phyloP scores from a whole-genome alignment of 1,284 basidiomycete species.

The Leccinum pseudoinsigne region DNA sequence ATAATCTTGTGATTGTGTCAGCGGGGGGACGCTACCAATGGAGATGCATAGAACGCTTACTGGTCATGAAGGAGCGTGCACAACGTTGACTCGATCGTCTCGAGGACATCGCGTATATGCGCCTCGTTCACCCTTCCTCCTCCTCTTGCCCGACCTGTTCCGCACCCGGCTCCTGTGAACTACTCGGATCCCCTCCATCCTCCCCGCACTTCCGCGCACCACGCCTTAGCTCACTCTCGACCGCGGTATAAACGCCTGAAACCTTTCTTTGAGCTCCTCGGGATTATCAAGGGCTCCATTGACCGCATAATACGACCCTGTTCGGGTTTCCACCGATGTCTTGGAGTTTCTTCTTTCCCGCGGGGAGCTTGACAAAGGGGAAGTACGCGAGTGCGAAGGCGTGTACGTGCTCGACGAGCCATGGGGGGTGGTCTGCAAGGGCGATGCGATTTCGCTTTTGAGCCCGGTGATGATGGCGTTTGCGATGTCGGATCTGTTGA shows the following conservation, averaged over 20 bases:
- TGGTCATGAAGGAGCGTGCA: constrained; percentile 46
- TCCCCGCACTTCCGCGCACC: constrained; percentile 20
- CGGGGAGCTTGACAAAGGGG: no score
- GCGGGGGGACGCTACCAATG: background rate
- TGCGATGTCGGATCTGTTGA: constrained; percentile 57
- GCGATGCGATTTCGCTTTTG: no score
- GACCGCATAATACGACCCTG: no score
- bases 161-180: constrained; percentile 1
- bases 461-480: constrained; percentile 34
- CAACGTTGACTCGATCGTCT: constrained; percentile 69
- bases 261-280: constrained; percentile 54
- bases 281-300: no score
- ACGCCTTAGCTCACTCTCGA: constrained; percentile 53
- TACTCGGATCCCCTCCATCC: constrained; percentile 15
- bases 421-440: no score
- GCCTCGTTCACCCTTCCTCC: constrained; percentile 35
- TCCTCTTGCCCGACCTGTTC: constrained; percentile 27
- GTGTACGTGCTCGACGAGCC: no score
- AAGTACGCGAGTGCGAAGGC: no score
- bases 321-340: no score
- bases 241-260: constrained; percentile 72
- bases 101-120: constrained; percentile 57
- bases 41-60: constrained; percentile 9
- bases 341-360: no score
- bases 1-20: constrained; percentile 44